phyloP scores from a whole-genome alignment of 371 early-diverging fungal species.

The Mucor saturninus region DNA sequence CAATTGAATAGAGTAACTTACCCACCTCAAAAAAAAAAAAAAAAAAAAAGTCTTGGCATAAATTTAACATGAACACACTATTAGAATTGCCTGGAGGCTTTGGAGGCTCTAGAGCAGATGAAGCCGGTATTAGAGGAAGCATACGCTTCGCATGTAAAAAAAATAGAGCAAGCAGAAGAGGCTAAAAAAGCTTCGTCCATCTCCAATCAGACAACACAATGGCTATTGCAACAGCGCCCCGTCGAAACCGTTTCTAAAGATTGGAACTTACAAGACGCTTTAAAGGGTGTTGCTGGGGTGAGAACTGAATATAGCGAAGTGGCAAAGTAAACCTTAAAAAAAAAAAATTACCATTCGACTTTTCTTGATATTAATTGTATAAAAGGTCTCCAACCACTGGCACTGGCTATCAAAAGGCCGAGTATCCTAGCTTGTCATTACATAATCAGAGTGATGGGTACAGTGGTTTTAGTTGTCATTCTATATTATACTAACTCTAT shows the following conservation, averaged over 20 bases:
- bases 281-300: constrained; percentile 51
- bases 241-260: constrained; percentile 8
- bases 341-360: too few species aligned
- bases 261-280: constrained; percentile 53
- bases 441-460: constrained; percentile 49
- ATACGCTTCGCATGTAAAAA: constrained; percentile 28
- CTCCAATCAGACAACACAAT: constrained; percentile 3
- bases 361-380: background rate
- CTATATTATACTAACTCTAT: background rate
- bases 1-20: constrained; percentile 38
- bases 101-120: constrained; percentile 52
- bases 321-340: background rate
- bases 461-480: background rate
- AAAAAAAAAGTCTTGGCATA: background rate
- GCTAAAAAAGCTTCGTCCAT: constrained; percentile 9
- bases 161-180: constrained; percentile 13
- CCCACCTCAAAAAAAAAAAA: constrained; percentile 1
- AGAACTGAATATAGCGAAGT: constrained; percentile 11
- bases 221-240: constrained; percentile 7
- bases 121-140: constrained; percentile 42
- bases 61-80: background rate
- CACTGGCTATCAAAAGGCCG: constrained; percentile 8
- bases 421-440: constrained; percentile 31
- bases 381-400: background rate
- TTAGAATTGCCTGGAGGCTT: constrained; percentile 55